Evolutionary conservation across 208 protist species (phyloP).

Genomic region (Acanthamoeba royreba): DNA sequence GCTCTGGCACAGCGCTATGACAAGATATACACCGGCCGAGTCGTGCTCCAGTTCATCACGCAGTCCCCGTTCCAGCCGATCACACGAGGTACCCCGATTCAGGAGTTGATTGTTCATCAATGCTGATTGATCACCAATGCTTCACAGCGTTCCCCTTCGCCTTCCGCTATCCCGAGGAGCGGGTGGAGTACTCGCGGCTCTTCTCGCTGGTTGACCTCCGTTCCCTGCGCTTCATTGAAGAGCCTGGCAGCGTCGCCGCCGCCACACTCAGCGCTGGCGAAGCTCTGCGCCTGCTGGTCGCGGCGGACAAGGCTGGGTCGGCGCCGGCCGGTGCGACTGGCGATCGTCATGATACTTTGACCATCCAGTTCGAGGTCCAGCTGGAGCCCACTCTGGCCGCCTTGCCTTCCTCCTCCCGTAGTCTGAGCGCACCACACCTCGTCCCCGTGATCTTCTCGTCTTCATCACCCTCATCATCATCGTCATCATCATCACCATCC

Average conservation of each 20-base stretch:
- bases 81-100: neutral
- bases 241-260: neutral
- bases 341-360: neutral
- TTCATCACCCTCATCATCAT: too few relatives aligned
- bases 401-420: too few relatives aligned
- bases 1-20: too few relatives aligned
- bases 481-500: too few relatives aligned
- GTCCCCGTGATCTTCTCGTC: too few relatives aligned
- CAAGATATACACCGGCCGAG: neutral
- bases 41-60: neutral
- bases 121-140: neutral
- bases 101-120: too few relatives aligned
- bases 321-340: too few relatives aligned
- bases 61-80: neutral
- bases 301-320: too few relatives aligned
- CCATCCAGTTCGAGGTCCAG: neutral
- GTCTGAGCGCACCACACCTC: too few relatives aligned
- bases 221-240: neutral
- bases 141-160: neutral
- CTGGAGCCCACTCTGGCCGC: too few relatives aligned
- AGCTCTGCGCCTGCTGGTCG: too few relatives aligned
- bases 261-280: neutral
- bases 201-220: neutral
- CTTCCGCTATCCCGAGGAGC: neutral
- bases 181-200: neutral